Base-by-base conservation (phyloP, 1,284 basidiomycete species). In the Ceratobasidium sp. region DNA sequence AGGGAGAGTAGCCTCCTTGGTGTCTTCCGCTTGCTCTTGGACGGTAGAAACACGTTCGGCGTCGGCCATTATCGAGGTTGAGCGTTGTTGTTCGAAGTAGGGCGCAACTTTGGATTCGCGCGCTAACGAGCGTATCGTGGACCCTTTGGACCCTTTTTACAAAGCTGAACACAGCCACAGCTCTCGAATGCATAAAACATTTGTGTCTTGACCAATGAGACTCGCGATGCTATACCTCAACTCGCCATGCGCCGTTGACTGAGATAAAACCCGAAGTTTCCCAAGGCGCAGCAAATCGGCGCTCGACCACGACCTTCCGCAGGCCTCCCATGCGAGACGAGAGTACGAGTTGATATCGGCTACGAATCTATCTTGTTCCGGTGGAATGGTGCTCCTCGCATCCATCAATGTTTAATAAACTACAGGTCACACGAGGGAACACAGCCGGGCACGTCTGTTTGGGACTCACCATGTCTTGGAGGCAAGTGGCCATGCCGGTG, bases 1-100 rank as follows among this genome's bases (percentile, higher is more conserved):
- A 59, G 67, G 67, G 59, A 70, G 67, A 36, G 67, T 70, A 1
- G 67, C 67, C 44, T 70, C 67, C 44, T 70, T 59, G n/a, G 44
- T 36, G 21, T 70, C 67, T 38, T 70, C 54, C 18, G 12, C 40
- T 60, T 70, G 67, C 25, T 70, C 67, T 23, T 42, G 40, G 18
- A 38, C 67, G 16, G 67, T 21, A 56, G 56, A 54, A 6, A 30
- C 56, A 56, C 67, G 67, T 60, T 70, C 67, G 56, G 23, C 36
- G 33, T 70, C 67, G 44, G 67, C 67, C 67, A 70, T 70, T 14
- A 16, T 70, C 28, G 16, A 51, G 30, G 48, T 36, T 66, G 63
- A 49, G 36, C 33, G 42, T 23, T 70, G 67, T 70, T 60, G 54
- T 48, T 59, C 67, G 67, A 59, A 54, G 56, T 3, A 69, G 66